Evolutionary conservation across 2,329 filamentous ascomycete genomes (phyloP).

Genomic region (Hortaea sp.): DNA sequence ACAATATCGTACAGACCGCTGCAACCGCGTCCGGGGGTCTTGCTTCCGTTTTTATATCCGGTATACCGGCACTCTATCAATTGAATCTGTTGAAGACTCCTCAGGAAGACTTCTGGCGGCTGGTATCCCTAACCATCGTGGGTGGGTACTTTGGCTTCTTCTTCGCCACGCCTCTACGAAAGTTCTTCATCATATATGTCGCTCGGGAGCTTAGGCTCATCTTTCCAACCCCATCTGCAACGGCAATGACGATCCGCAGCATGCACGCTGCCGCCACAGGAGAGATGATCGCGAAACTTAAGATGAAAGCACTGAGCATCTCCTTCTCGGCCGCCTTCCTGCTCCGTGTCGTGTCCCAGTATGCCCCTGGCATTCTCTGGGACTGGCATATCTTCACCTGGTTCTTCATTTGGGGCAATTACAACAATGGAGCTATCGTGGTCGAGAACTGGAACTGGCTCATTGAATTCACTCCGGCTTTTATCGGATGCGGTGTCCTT

Average conservation of each 20-base stretch:
- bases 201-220: constrained; percentile 50
- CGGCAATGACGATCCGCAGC: constrained; percentile 51
- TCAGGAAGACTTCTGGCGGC: constrained; percentile 45
- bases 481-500: constrained; percentile 34
- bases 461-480: constrained; percentile 6
- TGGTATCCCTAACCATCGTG: constrained; percentile 47
- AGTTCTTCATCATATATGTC: constrained; percentile 59
- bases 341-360: constrained; percentile 48
- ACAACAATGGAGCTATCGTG: constrained; percentile 41
- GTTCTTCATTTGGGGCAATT: constrained; percentile 47
- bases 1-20: constrained; percentile 51
- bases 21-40: constrained; percentile 52
- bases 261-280: constrained; percentile 50
- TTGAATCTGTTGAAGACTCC: constrained; percentile 42
- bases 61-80: constrained; percentile 51
- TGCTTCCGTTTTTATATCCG: constrained; percentile 48
- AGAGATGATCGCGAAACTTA: constrained; percentile 43
- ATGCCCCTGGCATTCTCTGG: constrained; percentile 50
- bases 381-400: constrained; percentile 31
- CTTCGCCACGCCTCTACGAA: constrained; percentile 50
- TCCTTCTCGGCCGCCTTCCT: constrained; percentile 43
- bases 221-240: constrained; percentile 51
- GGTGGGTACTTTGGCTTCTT: constrained; percentile 56
- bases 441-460: constrained; percentile 55
- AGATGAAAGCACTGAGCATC: constrained; percentile 45